Evolutionary conservation across 1,284 basidiomycete species (phyloP).

Genomic region (Pseudozyma pruni): DNA sequence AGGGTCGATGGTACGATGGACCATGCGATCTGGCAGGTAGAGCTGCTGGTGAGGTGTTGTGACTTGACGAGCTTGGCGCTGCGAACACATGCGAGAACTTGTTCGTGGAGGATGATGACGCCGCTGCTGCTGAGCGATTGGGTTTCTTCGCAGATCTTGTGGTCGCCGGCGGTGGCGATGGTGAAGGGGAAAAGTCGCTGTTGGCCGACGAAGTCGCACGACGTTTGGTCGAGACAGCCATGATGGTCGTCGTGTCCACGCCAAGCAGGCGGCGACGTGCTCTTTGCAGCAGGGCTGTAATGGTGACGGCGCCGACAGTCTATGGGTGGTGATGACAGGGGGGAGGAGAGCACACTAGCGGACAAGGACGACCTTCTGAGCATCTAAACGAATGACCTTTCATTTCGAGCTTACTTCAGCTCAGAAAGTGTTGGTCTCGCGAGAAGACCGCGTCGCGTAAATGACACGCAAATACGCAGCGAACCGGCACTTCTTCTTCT

Average conservation of each 20-base stretch:
- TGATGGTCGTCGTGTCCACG: constrained; percentile 4
- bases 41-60: not conserved
- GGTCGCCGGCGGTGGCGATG: constrained; percentile 8
- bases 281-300: not conserved
- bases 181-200: constrained; percentile 22
- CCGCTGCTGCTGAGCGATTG: constrained; percentile 1
- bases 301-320: not conserved
- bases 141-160: constrained; percentile 16
- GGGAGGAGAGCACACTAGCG: no score
- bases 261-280: constrained; percentile 4
- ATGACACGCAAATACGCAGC: not conserved
- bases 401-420: constrained; percentile 2
- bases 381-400: no score
- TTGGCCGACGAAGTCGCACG: constrained; percentile 7
- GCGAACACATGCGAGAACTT: constrained; percentile 12
- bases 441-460: constrained; percentile 15
- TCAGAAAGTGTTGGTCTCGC: constrained; percentile 16
- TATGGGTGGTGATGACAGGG: not conserved
- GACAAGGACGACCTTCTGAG: not conserved
- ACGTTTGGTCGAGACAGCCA: constrained; percentile 27
- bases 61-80: not conserved
- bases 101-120: not conserved
- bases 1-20: constrained; percentile 49
- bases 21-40: constrained; percentile 35
- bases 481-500: not conserved